Evolutionary conservation across 2,329 filamentous ascomycete genomes (phyloP).

Genomic region (Lachnellula cervina): DNA sequence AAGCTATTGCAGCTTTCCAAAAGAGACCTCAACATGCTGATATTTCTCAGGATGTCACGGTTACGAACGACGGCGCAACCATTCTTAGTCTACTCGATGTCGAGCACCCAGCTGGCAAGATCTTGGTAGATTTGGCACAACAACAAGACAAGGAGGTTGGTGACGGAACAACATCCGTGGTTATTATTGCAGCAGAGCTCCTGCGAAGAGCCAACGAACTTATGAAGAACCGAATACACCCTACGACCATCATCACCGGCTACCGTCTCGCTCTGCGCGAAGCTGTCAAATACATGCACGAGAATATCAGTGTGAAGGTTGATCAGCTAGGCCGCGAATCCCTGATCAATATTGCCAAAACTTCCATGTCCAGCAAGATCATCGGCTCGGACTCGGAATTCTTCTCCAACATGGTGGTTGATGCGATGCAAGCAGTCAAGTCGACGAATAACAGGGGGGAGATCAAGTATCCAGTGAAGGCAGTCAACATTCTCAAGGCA

Average conservation of each 20-base stretch:
- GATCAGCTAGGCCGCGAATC: slow-evolving; percentile 87
- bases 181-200: slow-evolving; percentile 94
- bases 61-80: slow-evolving; percentile 97
- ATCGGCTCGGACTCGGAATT: slow-evolving; percentile 95
- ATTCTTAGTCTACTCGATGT: slow-evolving; percentile 94
- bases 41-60: slow-evolving; percentile 75
- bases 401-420: slow-evolving; percentile 95
- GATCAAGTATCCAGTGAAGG: slow-evolving; percentile 96
- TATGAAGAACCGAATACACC: slow-evolving; percentile 99
- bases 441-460: slow-evolving; percentile 86
- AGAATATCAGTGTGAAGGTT: slow-evolving; percentile 95
- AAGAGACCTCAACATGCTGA: slow-evolving; percentile 17
- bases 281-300: slow-evolving; percentile 97
- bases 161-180: slow-evolving; percentile 96
- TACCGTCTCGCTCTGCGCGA: slow-evolving; percentile 93
- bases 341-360: slow-evolving; percentile 92
- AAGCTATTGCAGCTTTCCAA: slow-evolving; percentile 34
- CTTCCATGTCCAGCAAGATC: slow-evolving; percentile 99
- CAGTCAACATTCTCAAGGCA: slow-evolving; percentile 97
- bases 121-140: slow-evolving; percentile 92
- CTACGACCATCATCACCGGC: slow-evolving; percentile 97
- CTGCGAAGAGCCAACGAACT: slow-evolving; percentile 92
- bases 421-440: slow-evolving; percentile 94
- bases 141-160: slow-evolving; percentile 99
- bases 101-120: slow-evolving; percentile 97